A percentile compares a stretch with the other conserved stretches of the same genome.
These are phyloP conservation scores for Lepidium didymum DNA, from an alignment of 345 rosid species.

Conservation along the genomic window DNA sequence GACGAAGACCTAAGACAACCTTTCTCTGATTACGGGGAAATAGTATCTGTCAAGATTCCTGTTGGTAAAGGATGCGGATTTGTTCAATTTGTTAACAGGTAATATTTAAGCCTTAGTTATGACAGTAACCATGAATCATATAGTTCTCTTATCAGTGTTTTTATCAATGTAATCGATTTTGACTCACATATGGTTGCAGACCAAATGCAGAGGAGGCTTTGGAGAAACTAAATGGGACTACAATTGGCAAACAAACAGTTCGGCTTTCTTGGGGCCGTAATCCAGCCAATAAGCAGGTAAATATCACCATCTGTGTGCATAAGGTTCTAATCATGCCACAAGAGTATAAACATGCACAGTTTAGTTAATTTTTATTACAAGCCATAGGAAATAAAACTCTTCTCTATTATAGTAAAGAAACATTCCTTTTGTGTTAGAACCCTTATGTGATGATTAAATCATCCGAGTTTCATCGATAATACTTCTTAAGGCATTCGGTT, in stretches of 20 bases:
- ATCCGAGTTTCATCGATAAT: not conserved
- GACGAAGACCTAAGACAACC: constrained; percentile 86
- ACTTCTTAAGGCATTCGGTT: not conserved
- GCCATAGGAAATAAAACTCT: not conserved
- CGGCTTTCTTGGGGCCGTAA: constrained; percentile 87
- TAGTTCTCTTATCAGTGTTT: too few species aligned
- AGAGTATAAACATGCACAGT: not conserved
- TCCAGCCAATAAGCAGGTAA: constrained; percentile 77
- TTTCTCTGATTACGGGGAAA: constrained; percentile 77
- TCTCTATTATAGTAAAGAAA: not conserved
- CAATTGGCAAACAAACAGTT: constrained; percentile 63
- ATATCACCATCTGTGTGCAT: not conserved
- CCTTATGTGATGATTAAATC: not conserved
- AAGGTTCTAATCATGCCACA: not conserved
- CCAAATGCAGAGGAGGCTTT: constrained; percentile 85
- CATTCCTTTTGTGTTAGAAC: not conserved
- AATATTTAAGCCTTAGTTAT: constrained; percentile 1
- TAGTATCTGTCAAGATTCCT: constrained; percentile 87
- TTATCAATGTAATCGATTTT: not conserved
- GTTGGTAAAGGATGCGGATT: constrained; percentile 90
- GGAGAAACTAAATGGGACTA: constrained; percentile 59
- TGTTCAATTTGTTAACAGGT: constrained; percentile 89
- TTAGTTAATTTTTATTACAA: not conserved
- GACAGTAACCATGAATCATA: not conserved
- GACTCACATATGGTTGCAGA: constrained; percentile 32